Evolutionary conservation across 345 rosid genomes (phyloP).

Genomic region (Punica granatum): DNA sequence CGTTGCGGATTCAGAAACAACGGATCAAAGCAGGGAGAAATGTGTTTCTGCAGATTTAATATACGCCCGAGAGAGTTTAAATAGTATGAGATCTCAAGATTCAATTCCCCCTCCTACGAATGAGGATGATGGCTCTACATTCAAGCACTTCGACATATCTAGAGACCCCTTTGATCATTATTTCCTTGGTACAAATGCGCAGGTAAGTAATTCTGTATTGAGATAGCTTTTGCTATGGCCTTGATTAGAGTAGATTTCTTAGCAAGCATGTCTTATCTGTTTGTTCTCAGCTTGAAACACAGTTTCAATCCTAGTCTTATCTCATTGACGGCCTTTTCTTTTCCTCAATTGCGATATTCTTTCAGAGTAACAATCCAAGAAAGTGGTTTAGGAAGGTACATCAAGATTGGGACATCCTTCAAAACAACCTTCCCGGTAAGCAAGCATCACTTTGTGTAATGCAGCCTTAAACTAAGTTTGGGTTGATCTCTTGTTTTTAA

Average conservation of each 20-base stretch:
- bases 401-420: constrained; percentile 96
- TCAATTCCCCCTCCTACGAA: constrained; percentile 23
- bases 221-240: not conserved
- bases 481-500: not conserved
- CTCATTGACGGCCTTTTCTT: not conserved
- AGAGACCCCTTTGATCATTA: constrained; percentile 82
- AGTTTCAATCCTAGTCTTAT: not conserved
- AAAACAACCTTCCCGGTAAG: constrained; percentile 94
- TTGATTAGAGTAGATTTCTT: not conserved
- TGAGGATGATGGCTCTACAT: constrained; percentile 32
- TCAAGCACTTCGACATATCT: constrained; percentile 70
- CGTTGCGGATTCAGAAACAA: constrained; percentile 23
- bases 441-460: not conserved
- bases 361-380: constrained; percentile 70
- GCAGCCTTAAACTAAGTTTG: not conserved
- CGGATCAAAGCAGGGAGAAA: constrained; percentile 24
- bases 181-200: constrained; percentile 53
- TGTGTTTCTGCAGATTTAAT: constrained; percentile 20
- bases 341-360: constrained; percentile 6
- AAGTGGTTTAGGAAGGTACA: constrained; percentile 93
- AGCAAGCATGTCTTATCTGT: not conserved
- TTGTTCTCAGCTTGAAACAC: not conserved
- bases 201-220: constrained; percentile 41
- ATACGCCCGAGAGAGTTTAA: constrained; percentile 23
- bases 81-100: constrained; percentile 27